Evolutionary conservation across 805 yeast genomes (phyloP), one percentile per base, ranked within the genome.

Genomic region (Kodamaea laetipori): DNA sequence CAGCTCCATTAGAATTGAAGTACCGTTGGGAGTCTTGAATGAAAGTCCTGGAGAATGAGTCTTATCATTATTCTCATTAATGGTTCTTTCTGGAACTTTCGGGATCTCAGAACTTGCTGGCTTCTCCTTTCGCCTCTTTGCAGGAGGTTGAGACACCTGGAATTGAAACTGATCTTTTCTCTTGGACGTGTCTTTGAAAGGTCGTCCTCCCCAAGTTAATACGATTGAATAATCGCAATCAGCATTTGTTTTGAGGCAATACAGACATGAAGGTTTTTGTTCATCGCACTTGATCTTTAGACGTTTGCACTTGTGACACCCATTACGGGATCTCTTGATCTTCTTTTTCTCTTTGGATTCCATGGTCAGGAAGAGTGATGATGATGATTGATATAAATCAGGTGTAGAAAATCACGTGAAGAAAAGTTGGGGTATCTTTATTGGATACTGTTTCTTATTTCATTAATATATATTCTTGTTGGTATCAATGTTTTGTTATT

Each of bases 151-250:
- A 4, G 11, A 13, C 3, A 15, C 35, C 18, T 13, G 23, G 10
- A 38, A 38, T 35, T 39, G 28, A 12, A 39, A 21, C 19, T 31
- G 16, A 5, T 16, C 28, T 23, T 39, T 39, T 58, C 64, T 62
- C 50, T 67, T 57, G 56, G 64, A 66, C 3, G 67, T 58, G 36
- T 67, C 66, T 50, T 78, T 77, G 56, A 70, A 77, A 0, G 87
- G 87, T 38, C 90, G 61, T 0, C 90, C 90, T 13, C 88, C 90
- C 92, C 92, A 86, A 0, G 80, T 75, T 24, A 85, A 64, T 47
- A 73, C 77, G 7, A 85, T 53, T 3, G 82, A 67, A 51, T 85
- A 86, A 54, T 84, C 90, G 61, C 94, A 85, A 11, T 62, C 59
- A 7, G 53, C 43, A 1, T 63, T 60, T 2, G 73, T 60, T 47